Evolutionary conservation across 257 asterid species (phyloP), one percentile per base, ranked within the genome.

Genomic region (Fraxinus anomala): DNA sequence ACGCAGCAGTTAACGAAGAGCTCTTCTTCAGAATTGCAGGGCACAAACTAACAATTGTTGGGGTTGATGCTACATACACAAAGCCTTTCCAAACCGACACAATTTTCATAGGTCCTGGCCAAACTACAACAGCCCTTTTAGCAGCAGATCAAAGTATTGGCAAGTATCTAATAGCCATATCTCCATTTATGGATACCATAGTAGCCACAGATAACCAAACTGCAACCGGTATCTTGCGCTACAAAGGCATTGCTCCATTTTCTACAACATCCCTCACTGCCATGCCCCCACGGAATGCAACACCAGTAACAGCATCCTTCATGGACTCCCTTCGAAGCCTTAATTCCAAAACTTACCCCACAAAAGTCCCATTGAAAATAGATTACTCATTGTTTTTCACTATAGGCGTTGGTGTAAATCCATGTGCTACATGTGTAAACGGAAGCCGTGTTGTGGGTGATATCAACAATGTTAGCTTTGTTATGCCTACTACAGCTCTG

Each of bases 61-160:
- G 90, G 77, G 96, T 89, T 11, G 97, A 92, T 56, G 93, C 94
- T 19, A 4, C 49, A 17, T 90, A 92, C 85, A 87, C 92, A 0
- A 92, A 90, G 23, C 90, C 97, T 70, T 90, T 90, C 84, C 47
- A 78, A 74, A 90, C 93, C 0, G 94, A 89, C 82, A 89, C 91
- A 80, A 75, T 90, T 54, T 92, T 89, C 91, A 84, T 89, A 49
- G 94, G 87, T 30, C 94, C 97, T 26, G 97, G 97, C 71, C 97
- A 92, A 71, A 90, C 97, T 7, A 90, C 94, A 11, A 90, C 69
- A 75, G 94, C 85, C 67, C 79, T 92, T 44, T 74, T 90, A 73
- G 78, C 78, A 10, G 90, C 96, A 8, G 87, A 92, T 73, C 91
- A 85, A 61, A 59, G 24, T 19, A 11, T 13, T 40, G 92, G 90